Evolutionary conservation across 1,284 basidiomycete species (phyloP), one percentile per base, ranked within the genome.

Genomic region (Phlebopus sp.): DNA sequence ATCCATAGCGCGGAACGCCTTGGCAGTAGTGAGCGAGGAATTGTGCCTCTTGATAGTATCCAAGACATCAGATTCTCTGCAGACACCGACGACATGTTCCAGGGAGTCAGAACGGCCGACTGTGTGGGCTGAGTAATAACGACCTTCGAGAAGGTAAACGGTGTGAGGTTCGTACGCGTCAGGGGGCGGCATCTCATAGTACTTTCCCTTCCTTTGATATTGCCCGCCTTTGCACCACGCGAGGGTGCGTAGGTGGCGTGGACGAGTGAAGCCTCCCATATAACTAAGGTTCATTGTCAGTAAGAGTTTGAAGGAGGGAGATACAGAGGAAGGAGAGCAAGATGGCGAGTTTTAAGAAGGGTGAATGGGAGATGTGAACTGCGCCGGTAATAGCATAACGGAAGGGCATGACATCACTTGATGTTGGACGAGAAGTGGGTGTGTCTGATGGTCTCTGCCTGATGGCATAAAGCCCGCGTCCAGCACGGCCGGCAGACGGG

Each of bases 221-320:
- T 58, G 58, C 5, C 69, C 68, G n/a, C 69, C 69, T 8, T 60
- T 57, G 45, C 69, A 69, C 66, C 69, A 71, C 47, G 70, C 65
- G 18, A 69, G 52, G 34, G 58, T 51, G 11, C 69, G 67, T n/a
- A 78, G 47, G 29, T 69, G 68, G 13, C 52, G 58, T 0, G 75
- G 73, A 37, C 69, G 66, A 1, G 74, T 69, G 54, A 75, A 69
- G 25, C 74, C 74, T 7, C 69, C 65, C 60, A 66, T 60, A 55
- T 32, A 45, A 18, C 62, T 64, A 40, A 50, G 29, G 0, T 39
- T 7, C 60, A 64, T 65, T 5, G 38, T 45, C 3, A 31, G 43
- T 10, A 21, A 30, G 37, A 25, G 31, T 9, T 32, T 13, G n/a
- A 40, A 35, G 9, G n/a, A 39, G 9, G 19, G 37, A 43, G 41